phyloP scores from a whole-genome alignment of 2,329 filamentous ascomycete species.

The Trichophaea hybrida region DNA sequence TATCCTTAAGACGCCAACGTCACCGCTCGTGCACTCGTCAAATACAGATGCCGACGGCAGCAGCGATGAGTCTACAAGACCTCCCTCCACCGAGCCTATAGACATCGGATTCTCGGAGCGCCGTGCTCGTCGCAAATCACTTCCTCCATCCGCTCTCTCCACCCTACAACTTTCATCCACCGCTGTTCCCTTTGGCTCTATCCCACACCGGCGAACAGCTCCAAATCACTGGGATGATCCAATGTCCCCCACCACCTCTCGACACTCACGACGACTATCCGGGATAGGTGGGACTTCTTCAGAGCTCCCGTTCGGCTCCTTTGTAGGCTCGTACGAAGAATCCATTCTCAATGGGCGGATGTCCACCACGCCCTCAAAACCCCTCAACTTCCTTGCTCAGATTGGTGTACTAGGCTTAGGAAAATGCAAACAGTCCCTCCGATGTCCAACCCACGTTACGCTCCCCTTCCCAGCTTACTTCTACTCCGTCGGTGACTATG shows the following conservation, averaged over 20 bases:
- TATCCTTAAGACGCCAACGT: conserved; percentile 75
- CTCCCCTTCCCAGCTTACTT: conserved; percentile 89
- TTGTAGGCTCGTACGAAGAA: conserved; percentile 97
- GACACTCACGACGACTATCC: conserved; percentile 51
- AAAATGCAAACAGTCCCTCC: conserved; percentile 70
- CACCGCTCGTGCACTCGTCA: conserved; percentile 67
- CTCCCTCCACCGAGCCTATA: conserved; percentile 28
- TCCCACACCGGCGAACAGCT: not conserved
- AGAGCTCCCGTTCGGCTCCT: conserved; percentile 73
- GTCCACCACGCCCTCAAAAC: conserved; percentile 89
- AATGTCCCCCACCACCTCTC: conserved; percentile 11
- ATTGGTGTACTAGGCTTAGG: conserved; percentile 86
- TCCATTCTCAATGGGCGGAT: conserved; percentile 88
- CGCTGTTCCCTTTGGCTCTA: conserved; percentile 27
- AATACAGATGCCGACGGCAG: conserved; percentile 47
- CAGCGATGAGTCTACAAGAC: conserved; percentile 45
- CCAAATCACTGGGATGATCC: conserved; percentile 22
- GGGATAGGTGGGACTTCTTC: conserved; percentile 48
- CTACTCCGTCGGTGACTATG: conserved; percentile 43
- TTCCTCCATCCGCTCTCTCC: conserved; percentile 48
- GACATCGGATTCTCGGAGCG: conserved; percentile 32
- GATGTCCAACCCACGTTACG: conserved; percentile 79
- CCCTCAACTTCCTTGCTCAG: conserved; percentile 82
- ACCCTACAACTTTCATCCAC: conserved; percentile 33
- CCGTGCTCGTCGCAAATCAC: conserved; percentile 52